Evolutionary conservation across 129 eudicot genomes (phyloP).

Genomic region (Helianthus annuus): HanXRQr2.0-SUNRISE NC_035444.2:141231181-141231680

Average conservation of each 20-base stretch:
- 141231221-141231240: no score
- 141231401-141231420: constrained; percentile 27
- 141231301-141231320: not conserved
- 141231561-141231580: no score
- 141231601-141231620: no score
- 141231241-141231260: not conserved
- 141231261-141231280: not conserved
- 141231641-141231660: no score
- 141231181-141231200: no score
- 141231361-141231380: constrained; percentile 37
- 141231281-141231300: not conserved
- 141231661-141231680: no score
- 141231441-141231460: not conserved
- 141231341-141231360: constrained; percentile 23
- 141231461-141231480: not conserved
- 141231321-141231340: constrained; percentile 25
- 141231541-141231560: no score
- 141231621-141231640: no score
- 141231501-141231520: not conserved
- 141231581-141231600: no score
- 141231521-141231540: not conserved
- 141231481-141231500: not conserved
- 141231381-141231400: constrained; percentile 18
- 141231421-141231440: not conserved
- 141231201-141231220: no score